These are phyloP conservation scores for Pestalotiopsis sp. DNA, from an alignment of 2,329 filamentous ascomycete genomes.

Conservation along the genomic window DNA sequence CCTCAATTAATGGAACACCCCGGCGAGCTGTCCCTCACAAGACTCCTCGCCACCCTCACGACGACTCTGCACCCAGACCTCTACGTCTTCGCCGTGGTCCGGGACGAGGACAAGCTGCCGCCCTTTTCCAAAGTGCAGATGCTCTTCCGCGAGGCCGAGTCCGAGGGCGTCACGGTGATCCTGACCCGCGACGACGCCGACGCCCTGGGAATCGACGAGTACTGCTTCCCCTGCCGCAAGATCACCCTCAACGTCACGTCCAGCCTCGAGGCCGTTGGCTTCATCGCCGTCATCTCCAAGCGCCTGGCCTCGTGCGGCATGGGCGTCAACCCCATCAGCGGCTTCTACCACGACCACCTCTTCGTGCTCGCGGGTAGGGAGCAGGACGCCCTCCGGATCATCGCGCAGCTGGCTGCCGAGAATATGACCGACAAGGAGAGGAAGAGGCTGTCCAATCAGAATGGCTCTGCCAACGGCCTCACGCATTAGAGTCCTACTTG, in stretches of 20 bases:
- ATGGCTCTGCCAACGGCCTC: too few species aligned
- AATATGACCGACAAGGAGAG: background rate
- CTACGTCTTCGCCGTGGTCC: background rate
- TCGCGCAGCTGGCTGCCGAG: background rate
- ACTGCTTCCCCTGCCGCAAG: background rate
- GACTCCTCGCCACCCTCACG: background rate
- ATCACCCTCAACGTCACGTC: constrained; percentile 3
- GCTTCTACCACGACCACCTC: constrained; percentile 1
- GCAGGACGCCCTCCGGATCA: background rate
- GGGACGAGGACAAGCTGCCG: background rate
- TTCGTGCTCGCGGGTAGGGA: background rate
- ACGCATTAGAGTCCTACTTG: too few species aligned
- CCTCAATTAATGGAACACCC: background rate
- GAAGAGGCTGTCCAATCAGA: too few species aligned
- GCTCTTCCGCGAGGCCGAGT: background rate
- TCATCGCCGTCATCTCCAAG: background rate
- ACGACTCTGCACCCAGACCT: background rate
- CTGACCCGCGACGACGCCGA: background rate
- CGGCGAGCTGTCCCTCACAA: background rate
- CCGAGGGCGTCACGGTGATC: background rate
- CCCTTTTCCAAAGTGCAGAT: background rate
- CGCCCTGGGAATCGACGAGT: background rate
- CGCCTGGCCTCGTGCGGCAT: background rate
- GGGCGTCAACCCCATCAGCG: background rate
- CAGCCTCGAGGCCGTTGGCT: background rate